Evolutionary conservation across 495 filamentous ascomycete species (phyloP), one percentile per base, ranked within the genome.

Genomic region (Halenospora varia): DNA sequence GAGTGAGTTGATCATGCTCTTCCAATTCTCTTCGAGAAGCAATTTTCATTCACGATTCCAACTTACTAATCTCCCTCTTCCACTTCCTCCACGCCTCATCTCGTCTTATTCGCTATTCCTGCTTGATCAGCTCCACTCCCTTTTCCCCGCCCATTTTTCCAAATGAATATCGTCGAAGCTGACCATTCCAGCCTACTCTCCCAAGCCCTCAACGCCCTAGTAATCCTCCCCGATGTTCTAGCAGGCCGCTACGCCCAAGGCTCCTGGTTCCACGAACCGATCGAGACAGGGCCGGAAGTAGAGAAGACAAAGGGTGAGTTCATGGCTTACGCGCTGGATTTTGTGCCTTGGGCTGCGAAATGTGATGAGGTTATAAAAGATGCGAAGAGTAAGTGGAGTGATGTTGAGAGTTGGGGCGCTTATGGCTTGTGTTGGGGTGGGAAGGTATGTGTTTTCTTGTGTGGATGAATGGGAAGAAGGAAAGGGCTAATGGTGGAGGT

Each of bases 351-450:
- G 41, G 55, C 61, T 11, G 51, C 59, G 3, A 61, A 61, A 2
- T 41, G 72, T 26, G 15, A 55, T 2, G 64, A 59, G 0, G 66
- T 70, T 2, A 45, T 70, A 0, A 18, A 42, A 3, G 61, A 59
- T 25, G 74, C 52, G 18, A 60, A 60, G 40, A 24, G 17, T 2
- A 46, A 55, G 18, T 75, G 69, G 54, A 57, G 62, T 0, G 53
- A 29, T 1, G 72, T 78, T 0, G 40, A 65, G 51, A 71, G 59
- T 15, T 78, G 77, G 77, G 76, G 70, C 1, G 63, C 62, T 41
- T 66, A 73, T 57, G 77, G 77, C 2, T 55, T 81, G 13, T 79
- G 77, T 57, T 79, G 77, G 77, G 77, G 77, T 55, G 77, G 77
- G 41, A 81, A 81, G 48, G 60, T 62, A 17, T 10, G 45, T 49